phyloP scores from a whole-genome alignment of 805 yeast genomes.

The Yamadazyma sp. region DNA sequence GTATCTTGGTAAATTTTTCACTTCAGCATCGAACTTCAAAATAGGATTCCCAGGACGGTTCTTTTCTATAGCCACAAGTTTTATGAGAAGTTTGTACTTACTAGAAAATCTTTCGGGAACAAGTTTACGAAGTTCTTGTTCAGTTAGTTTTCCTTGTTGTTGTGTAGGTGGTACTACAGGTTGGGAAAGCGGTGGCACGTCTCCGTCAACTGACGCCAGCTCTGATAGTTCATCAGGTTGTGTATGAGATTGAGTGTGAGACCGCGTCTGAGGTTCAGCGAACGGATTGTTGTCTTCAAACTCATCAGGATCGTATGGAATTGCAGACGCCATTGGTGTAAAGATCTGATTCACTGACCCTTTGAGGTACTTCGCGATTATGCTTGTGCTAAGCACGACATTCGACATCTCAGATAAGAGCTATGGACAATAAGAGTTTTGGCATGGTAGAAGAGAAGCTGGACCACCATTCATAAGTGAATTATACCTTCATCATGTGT shows the following conservation, averaged over 20 bases:
- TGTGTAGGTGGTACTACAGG: slow-evolving; percentile 23
- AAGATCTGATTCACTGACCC: slow-evolving; percentile 7
- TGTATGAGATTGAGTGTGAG: neutral
- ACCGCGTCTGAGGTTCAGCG: slow-evolving; percentile 31
- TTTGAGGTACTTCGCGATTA: slow-evolving; percentile 5
- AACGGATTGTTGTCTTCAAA: slow-evolving; percentile 46
- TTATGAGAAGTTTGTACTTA: slow-evolving; percentile 47
- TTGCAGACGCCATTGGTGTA: slow-evolving; percentile 17
- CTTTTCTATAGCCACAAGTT: slow-evolving; percentile 69
- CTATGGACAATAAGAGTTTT: no score
- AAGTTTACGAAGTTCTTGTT: slow-evolving; percentile 43
- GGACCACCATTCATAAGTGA: no score
- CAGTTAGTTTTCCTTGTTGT: slow-evolving; percentile 25
- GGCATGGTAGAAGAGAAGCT: no score
- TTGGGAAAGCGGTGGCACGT: neutral
- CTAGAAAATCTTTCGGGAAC: slow-evolving; percentile 52
- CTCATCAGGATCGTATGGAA: slow-evolving; percentile 48
- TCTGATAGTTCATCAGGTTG: neutral
- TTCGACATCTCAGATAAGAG: no score
- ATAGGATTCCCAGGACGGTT: slow-evolving; percentile 77
- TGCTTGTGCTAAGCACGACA: neutral
- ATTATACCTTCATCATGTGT: no score
- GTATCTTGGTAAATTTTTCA: slow-evolving; percentile 66
- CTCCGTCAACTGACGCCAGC: neutral
- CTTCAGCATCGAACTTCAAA: slow-evolving; percentile 58